phyloP scores from a whole-genome alignment of 1,284 basidiomycete genomes.

The Athelia sp. region DNA sequence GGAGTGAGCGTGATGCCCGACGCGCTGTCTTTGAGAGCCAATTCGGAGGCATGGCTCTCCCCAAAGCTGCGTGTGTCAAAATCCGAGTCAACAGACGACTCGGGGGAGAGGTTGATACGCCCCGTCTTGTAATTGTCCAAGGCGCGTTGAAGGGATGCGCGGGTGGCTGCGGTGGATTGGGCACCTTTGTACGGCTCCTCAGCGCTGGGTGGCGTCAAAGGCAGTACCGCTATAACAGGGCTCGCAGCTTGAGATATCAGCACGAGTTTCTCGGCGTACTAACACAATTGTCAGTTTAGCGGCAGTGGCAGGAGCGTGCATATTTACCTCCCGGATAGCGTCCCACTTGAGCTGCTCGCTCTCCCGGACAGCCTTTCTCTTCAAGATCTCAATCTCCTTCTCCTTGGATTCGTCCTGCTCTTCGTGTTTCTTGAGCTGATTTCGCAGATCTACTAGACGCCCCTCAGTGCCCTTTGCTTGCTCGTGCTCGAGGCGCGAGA shows the following conservation, averaged over 20 bases:
- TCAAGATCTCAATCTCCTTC: constrained; percentile 62
- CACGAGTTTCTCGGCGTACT: constrained; percentile 75
- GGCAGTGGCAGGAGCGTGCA: not conserved
- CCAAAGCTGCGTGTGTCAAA: constrained; percentile 77
- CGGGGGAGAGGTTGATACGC: constrained; percentile 45
- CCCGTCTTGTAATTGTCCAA: constrained; percentile 73
- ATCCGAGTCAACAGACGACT: constrained; percentile 43
- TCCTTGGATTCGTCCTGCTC: constrained; percentile 59
- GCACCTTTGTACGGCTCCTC: constrained; percentile 53
- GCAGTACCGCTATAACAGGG: constrained; percentile 55
- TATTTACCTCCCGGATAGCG: constrained; percentile 63
- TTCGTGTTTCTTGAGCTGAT: constrained; percentile 59
- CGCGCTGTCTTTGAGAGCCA: constrained; percentile 25
- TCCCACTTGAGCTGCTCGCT: constrained; percentile 73
- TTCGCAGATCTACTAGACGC: constrained; percentile 58
- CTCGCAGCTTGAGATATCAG: constrained; percentile 65
- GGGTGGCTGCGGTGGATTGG: constrained; percentile 57
- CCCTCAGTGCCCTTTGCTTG: constrained; percentile 55
- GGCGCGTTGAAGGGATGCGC: constrained; percentile 71
- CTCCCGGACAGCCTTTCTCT: constrained; percentile 67
- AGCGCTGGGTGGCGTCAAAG: constrained; percentile 54
- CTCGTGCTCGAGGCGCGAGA: constrained; percentile 59
- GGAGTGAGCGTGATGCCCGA: constrained; percentile 35
- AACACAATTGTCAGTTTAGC: constrained; percentile 5
- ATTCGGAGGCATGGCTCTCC: constrained; percentile 71